Evolutionary conservation across 208 protist genomes (phyloP).

Genomic region (Trichomonas vaginalis): DNA sequence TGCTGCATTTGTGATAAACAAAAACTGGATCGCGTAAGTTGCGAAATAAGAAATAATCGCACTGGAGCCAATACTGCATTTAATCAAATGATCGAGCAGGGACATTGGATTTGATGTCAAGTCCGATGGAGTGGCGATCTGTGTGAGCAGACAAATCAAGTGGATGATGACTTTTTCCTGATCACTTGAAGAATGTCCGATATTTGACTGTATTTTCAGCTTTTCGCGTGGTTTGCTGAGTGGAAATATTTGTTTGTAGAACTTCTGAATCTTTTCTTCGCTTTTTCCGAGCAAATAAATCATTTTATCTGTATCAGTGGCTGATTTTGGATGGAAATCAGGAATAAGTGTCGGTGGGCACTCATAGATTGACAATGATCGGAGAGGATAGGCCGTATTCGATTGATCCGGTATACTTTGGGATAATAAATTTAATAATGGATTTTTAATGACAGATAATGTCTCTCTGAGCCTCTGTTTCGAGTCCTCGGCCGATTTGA

Average conservation of each 20-base stretch:
- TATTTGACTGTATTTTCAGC: neutral
- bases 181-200: neutral
- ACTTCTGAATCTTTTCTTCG: neutral
- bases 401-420: neutral
- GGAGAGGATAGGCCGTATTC: neutral
- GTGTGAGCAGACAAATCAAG: neutral
- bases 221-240: neutral
- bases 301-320: neutral
- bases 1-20: neutral
- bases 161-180: neutral
- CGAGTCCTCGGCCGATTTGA: neutral
- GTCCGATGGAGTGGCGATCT: neutral
- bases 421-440: neutral
- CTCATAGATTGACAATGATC: neutral
- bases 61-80: neutral
- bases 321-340: neutral
- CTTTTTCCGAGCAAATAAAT: neutral
- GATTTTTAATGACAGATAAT: neutral
- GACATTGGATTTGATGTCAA: neutral
- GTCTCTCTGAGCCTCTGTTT: neutral
- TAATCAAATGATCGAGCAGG: neutral
- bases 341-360: neutral
- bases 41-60: neutral
- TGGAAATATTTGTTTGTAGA: neutral
- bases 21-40: neutral